phyloP scores from a whole-genome alignment of 2,329 filamentous ascomycete genomes.

The Colletotrichum costaricense region DNA sequence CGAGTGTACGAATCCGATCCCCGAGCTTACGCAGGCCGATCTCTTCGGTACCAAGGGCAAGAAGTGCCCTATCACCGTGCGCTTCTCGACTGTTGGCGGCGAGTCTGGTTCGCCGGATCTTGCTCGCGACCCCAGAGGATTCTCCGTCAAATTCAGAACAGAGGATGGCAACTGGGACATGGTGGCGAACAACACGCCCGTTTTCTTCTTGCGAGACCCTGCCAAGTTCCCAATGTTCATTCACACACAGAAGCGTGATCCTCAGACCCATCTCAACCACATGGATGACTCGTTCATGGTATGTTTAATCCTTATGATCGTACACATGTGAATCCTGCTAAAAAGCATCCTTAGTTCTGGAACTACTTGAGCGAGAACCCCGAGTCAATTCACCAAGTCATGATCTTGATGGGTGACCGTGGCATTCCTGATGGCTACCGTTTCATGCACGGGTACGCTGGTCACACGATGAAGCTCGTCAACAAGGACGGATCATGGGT shows the following conservation, averaged over 20 bases:
- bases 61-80: conserved; percentile 56
- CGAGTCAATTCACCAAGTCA: conserved; percentile 61
- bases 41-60: conserved; percentile 49
- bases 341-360: conserved; percentile 50
- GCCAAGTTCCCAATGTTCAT: conserved; percentile 60
- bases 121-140: conserved; percentile 75
- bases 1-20: conserved; percentile 57
- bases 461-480: conserved; percentile 61
- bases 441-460: conserved; percentile 57
- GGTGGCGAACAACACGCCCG: conserved; percentile 58
- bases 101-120: conserved; percentile 73
- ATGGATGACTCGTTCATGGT: conserved; percentile 41
- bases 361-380: conserved; percentile 51
- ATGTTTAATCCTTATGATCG: background rate
- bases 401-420: conserved; percentile 62
- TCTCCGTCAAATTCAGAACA: conserved; percentile 51
- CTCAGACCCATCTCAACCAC: conserved; percentile 47
- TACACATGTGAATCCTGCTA: background rate
- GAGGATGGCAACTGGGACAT: conserved; percentile 44
- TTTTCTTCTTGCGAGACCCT: conserved; percentile 60
- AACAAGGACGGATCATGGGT: conserved; percentile 57
- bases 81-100: conserved; percentile 76
- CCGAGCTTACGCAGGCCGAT: background rate
- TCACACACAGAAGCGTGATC: conserved; percentile 56
- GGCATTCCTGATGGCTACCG: conserved; percentile 59